phyloP scores from a whole-genome alignment of 352 stramenopile genomes.

The Globisporangium polare region DNA sequence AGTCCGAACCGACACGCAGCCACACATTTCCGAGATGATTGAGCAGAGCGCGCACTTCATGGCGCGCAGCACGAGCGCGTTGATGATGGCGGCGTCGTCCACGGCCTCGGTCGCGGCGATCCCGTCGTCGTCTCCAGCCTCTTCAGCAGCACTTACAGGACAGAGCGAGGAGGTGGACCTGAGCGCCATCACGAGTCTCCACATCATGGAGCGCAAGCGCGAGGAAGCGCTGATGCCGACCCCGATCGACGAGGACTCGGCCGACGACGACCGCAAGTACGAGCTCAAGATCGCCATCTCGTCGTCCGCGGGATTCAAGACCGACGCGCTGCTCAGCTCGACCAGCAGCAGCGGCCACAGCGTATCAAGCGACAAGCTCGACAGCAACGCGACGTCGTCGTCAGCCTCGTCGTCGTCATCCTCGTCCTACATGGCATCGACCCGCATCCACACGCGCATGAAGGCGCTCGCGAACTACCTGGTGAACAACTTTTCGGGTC shows the following conservation, averaged over 20 bases:
- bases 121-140: constrained; percentile 2
- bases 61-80: neutral
- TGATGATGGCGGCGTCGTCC: constrained; percentile 4
- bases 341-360: constrained; percentile 12
- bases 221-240: constrained; percentile 12
- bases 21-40: constrained; percentile 9
- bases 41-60: constrained; percentile 13
- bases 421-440: constrained; percentile 7
- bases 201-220: constrained; percentile 10
- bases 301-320: constrained; percentile 3
- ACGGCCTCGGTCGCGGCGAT: constrained; percentile 7
- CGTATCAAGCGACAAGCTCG: constrained; percentile 14
- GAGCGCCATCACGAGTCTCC: constrained; percentile 6
- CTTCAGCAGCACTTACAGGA: constrained; percentile 10
- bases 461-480: constrained; percentile 43
- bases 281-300: constrained; percentile 40
- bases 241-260: constrained; percentile 16
- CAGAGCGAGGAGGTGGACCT: constrained; percentile 20
- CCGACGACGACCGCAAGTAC: constrained; percentile 28
- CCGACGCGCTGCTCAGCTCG: constrained; percentile 4
- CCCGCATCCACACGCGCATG: constrained; percentile 31
- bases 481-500: constrained; percentile 34
- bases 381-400: neutral
- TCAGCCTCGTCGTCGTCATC: constrained; percentile 21
- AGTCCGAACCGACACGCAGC: neutral